These are phyloP conservation scores for Lachnellula arida DNA, from an alignment of 2,329 filamentous ascomycete species.

Conservation along the genomic window DNA sequence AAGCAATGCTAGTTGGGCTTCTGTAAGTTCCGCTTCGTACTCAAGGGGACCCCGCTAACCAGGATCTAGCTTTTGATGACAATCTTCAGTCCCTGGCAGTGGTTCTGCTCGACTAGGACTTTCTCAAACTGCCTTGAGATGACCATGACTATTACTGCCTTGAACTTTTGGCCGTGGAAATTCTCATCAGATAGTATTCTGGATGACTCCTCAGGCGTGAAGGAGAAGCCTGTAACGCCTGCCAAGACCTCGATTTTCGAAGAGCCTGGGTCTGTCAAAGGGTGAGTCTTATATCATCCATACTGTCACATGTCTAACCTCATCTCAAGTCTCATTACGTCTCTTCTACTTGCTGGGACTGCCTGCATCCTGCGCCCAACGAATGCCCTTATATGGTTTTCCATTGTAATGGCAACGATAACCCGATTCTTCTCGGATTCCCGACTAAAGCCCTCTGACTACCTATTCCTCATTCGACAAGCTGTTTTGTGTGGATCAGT, in stretches of 20 bases:
- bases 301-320: constrained; percentile 2
- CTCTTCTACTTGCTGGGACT: constrained; percentile 70
- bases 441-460: constrained; percentile 27
- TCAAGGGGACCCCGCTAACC: constrained; percentile 31
- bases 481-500: constrained; percentile 57
- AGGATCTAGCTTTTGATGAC: constrained; percentile 60
- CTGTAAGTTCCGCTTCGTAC: constrained; percentile 46
- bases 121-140: constrained; percentile 93
- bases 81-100: constrained; percentile 84
- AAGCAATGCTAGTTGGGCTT: constrained; percentile 60
- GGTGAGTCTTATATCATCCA: constrained; percentile 20
- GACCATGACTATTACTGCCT: constrained; percentile 73
- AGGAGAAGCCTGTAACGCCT: constrained; percentile 30
- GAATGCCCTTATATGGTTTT: constrained; percentile 80
- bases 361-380: constrained; percentile 87
- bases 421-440: constrained; percentile 40
- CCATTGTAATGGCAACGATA: constrained; percentile 54
- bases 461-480: constrained; percentile 57
- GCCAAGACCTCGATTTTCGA: constrained; percentile 19
- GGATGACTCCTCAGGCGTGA: constrained; percentile 8
- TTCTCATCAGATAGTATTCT: constrained; percentile 42
- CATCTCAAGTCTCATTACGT: constrained; percentile 50
- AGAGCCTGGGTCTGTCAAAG: constrained; percentile 30
- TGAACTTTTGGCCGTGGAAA: constrained; percentile 85
- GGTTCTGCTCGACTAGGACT: constrained; percentile 89